A percentile compares a stretch with the other conserved stretches of the same genome.
These are phyloP conservation scores for Sphagnum contortum DNA, from an alignment of 225 moss, liverwort and hornwort genomes.

Conservation along the genomic window DNA sequence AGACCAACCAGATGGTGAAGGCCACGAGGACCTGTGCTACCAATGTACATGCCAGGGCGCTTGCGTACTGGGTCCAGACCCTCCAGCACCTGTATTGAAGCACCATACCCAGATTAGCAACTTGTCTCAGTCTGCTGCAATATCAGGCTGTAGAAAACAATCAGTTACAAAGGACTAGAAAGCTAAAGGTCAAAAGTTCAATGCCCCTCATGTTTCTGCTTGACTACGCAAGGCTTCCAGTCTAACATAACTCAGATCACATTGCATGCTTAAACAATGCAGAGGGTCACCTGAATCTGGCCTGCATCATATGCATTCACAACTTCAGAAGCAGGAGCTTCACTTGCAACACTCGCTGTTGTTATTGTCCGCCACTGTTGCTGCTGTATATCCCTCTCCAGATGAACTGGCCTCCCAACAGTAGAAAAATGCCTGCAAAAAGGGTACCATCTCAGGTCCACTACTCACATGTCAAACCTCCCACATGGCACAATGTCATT, in stretches of 20 bases:
- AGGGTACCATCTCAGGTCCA: no score
- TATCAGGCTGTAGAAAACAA: background rate
- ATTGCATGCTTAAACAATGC: no score
- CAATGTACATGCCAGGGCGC: conserved; percentile 99
- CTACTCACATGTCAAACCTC: no score
- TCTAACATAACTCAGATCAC: no score
- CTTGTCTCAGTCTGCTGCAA: background rate
- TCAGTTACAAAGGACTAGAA: no score
- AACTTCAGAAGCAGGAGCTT: conserved; percentile 58
- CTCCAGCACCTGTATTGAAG: conserved; percentile 59
- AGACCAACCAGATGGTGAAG: conserved; percentile 77
- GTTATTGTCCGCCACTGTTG: conserved; percentile 22
- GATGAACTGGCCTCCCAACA: conserved; percentile 22
- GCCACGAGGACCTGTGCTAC: conserved; percentile 85
- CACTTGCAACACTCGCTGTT: conserved; percentile 51
- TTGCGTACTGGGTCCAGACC: conserved; percentile 96
- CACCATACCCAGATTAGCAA: background rate
- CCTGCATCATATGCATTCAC: conserved; percentile 82
- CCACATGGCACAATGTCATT: no score
- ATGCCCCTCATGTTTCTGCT: no score
- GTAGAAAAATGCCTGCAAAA: conserved; percentile 23
- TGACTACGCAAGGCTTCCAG: no score
- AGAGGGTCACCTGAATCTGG: conserved; percentile 73
- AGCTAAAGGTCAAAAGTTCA: no score
- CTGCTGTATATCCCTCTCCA: conserved; percentile 21